Evolutionary conservation across 2,329 filamentous ascomycete species (phyloP).

Genomic region (Amauroascus niger): DNA sequence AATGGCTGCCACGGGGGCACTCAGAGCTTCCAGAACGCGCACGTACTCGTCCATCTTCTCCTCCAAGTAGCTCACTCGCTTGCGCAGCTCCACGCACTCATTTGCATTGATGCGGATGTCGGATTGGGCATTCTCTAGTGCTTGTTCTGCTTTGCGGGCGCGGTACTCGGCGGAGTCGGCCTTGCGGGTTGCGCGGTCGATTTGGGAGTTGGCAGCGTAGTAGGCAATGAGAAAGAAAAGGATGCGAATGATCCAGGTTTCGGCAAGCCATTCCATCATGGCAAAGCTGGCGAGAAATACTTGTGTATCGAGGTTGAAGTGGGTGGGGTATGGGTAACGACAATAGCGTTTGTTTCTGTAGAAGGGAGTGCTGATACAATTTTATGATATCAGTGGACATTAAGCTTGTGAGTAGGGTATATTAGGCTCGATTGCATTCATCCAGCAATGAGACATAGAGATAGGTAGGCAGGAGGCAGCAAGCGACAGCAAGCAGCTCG

Average conservation of each 20-base stretch:
- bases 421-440: too few species aligned
- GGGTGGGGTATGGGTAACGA: too few species aligned
- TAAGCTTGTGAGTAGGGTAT: too few species aligned
- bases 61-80: slow-evolving; percentile 8
- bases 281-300: background rate
- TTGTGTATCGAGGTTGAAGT: too few species aligned
- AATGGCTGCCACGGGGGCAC: background rate
- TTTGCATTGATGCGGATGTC: slow-evolving; percentile 2
- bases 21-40: slow-evolving; percentile 3
- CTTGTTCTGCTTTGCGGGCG: background rate
- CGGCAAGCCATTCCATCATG: slow-evolving; percentile 7
- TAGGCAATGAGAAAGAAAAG: slow-evolving; percentile 6
- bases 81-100: slow-evolving; percentile 8
- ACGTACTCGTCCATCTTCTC: slow-evolving; percentile 11
- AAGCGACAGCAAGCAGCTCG: too few species aligned
- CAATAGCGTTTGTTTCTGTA: too few species aligned
- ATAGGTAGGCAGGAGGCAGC: too few species aligned
- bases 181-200: slow-evolving; percentile 6
- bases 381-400: too few species aligned
- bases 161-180: slow-evolving; percentile 1
- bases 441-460: too few species aligned
- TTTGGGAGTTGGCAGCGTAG: background rate
- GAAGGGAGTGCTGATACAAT: too few species aligned
- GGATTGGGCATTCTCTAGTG: background rate
- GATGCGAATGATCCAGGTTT: slow-evolving; percentile 4